A percentile compares a stretch with the other conserved stretches of the same genome.
Evolutionary conservation across 2,329 filamentous ascomycete species (phyloP).

Genomic region (Chaetomium globosum): DNA sequence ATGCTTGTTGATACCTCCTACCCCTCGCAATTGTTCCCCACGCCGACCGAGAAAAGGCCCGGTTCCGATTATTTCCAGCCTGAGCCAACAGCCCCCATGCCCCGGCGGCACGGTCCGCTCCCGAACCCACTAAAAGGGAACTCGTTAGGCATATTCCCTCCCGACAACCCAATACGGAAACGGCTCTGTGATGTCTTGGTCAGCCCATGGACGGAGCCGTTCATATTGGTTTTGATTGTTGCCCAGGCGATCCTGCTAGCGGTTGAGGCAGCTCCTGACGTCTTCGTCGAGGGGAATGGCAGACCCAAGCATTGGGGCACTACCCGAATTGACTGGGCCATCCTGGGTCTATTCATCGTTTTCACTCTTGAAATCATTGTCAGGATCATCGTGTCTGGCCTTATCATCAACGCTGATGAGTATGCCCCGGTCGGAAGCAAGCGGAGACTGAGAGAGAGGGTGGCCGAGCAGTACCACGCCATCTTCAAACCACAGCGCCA

Average conservation of each 20-base stretch:
- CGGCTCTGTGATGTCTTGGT: conserved; percentile 81
- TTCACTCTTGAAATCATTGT: conserved; percentile 85
- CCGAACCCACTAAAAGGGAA: conserved; percentile 84
- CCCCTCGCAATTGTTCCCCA: conserved; percentile 51
- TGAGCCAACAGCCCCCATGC: conserved; percentile 40
- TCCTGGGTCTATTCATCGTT: conserved; percentile 80
- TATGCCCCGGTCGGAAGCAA: conserved; percentile 88
- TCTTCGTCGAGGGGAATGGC: conserved; percentile 64
- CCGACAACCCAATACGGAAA: conserved; percentile 73
- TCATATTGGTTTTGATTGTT: conserved; percentile 84
- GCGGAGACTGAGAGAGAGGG: conserved; percentile 70
- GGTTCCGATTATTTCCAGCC: conserved; percentile 41
- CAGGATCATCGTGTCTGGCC: conserved; percentile 88
- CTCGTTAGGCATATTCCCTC: conserved; percentile 80
- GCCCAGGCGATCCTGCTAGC: conserved; percentile 86
- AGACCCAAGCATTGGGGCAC: conserved; percentile 68
- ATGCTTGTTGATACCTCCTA: conserved; percentile 56
- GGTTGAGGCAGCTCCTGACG: conserved; percentile 74
- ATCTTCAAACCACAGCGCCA: conserved; percentile 83
- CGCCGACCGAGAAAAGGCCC: conserved; percentile 48
- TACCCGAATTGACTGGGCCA: conserved; percentile 72
- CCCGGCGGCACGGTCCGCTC: conserved; percentile 44
- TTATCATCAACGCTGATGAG: conserved; percentile 85
- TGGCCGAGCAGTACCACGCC: conserved; percentile 73
- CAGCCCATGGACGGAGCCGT: conserved; percentile 81